Base-by-base conservation (phyloP, 1,284 basidiomycete species). In the Puccinia sorghi region DNA sequence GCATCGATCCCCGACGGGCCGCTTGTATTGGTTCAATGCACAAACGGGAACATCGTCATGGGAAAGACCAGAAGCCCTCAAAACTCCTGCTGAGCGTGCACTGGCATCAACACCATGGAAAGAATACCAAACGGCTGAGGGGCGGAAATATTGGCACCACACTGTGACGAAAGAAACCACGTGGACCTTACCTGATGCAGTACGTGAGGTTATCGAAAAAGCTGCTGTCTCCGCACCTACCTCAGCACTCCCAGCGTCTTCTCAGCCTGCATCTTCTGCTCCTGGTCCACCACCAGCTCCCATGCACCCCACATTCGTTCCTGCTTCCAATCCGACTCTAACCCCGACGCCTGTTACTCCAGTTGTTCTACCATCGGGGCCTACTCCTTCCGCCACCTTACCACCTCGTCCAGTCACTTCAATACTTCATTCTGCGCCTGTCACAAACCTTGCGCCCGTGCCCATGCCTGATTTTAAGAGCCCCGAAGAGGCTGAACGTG, bases 171-270 rank as follows among this genome's bases (percentile, higher is more conserved):
- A 92, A 81, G 91, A 92, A 84, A 93, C 92, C n/a, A 93, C 94
- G 87, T 97, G 94, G 94, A 92, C 94, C 80, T 91, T 95, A 88
- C 94, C 94, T 25, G 90, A 92, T 75, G 93, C 96, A 82, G 88
- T 97, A 39, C 85, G 91, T 27, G 87, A 92, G 32, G 85, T 94
- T 20, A 87, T 94, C 70, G 91, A 93, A 83, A 90, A 91, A 82
- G 90, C 94, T 1, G 92, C 93, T 84, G 91, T 91, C 82, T 67
- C 56, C n/a, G 77, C 71, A 20, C 54, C 76, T 63, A 63, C 79
- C 52, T 59, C 52, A 71, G 56, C 78, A 11, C 64, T 50, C 7
- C 54, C 81, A 7, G 69, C 73, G 32, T 59, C 59, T 46, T 75
- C 27, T 37, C 75, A 64, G 41, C 54, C 52, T 54, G 63, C 70